Evolutionary conservation across 345 rosid genomes (phyloP), one percentile per base, ranked within the genome.

Genomic region (Boechera stricta): DNA sequence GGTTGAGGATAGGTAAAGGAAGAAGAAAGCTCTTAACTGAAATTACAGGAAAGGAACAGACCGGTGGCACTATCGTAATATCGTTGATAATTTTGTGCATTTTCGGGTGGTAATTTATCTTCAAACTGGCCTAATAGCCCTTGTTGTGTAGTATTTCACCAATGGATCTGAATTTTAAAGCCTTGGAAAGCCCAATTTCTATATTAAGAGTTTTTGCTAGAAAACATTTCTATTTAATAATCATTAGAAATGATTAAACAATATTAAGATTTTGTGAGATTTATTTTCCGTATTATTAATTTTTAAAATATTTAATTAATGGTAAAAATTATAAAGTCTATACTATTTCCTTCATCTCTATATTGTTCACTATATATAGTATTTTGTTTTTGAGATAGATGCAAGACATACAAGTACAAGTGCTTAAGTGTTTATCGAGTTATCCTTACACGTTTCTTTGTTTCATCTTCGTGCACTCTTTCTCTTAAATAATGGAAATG

Each of bases 11-110:
- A 66, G 52, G 36, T 29, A 10, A 64, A 11, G 8, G 79, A 59
- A 26, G 79, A 75, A 59, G 79, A 67, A 57, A 75, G 31, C 49
- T 60, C 51, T 39, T 21, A 2, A 38, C 44, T 16, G 59, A 39
- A 28, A 53, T 16, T 47, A 59, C 62, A 68, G 21, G 48, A 74
- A 47, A 47, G 18, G 52, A 47, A 54, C 71, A n/a, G 7, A 8
- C 12, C 1, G 21, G 24, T 74, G 49, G 66, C 39, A 74, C 6
- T 10, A 1, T 54, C 26, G 71, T 73, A 64, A 73, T 62, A 10
- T 39, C 28, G 7, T 48, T n/a, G 0, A 29, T 2, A 13, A 2
- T 36, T 48, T 10, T 32, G 41, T 9, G 44, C 10, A 32, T 31
- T 16, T 45, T 18, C 13, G 5, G 24, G 36, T 63, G 10, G 32